A percentile compares a stretch with the other conserved stretches of the same genome.
phyloP scores from a whole-genome alignment of 768 basidiomycete species.

The Lactifluus pinguis region DNA sequence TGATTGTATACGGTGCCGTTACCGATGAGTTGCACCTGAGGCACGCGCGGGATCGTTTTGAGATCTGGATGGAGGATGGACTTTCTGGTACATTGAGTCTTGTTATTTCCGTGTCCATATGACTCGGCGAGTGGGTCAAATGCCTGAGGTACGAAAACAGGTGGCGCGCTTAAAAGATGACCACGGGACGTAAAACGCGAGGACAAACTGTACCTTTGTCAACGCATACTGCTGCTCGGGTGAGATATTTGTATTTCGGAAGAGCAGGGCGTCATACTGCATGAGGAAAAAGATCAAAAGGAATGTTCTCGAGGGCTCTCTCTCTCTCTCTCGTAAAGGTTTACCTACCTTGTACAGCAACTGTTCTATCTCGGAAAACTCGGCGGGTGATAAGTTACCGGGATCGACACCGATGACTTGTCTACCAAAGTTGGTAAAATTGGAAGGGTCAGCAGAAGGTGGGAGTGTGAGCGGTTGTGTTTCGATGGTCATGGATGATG shows the following conservation, averaged over 20 bases:
- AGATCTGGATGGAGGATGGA: conserved; percentile 83
- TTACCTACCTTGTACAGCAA: conserved; percentile 77
- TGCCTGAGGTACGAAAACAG: conserved; percentile 36
- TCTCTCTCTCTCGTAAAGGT: not conserved
- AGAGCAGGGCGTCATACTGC: conserved; percentile 67
- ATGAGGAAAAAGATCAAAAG: not conserved
- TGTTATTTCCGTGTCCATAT: conserved; percentile 88
- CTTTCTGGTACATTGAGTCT: conserved; percentile 61
- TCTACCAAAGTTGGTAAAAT: conserved; percentile 65
- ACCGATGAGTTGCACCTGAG: conserved; percentile 86
- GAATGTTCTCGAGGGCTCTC: not conserved
- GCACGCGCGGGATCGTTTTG: conserved; percentile 79
- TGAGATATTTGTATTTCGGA: conserved; percentile 55
- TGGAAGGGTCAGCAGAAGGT: conserved; percentile 55
- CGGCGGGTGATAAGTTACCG: conserved; percentile 44
- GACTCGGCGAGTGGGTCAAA: conserved; percentile 59
- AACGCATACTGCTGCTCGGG: conserved; percentile 81
- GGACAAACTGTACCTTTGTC: conserved; percentile 68
- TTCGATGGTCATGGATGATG: conserved; percentile 52
- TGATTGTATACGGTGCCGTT: conserved; percentile 74
- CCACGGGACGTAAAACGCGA: not conserved
- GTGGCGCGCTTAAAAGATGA: not conserved
- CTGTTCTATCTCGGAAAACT: conserved; percentile 59
- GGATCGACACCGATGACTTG: conserved; percentile 70
- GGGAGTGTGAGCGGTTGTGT: conserved; percentile 61